Evolutionary conservation across 2,329 filamentous ascomycete genomes (phyloP).

Genomic region (Monosporascus sp.): DNA sequence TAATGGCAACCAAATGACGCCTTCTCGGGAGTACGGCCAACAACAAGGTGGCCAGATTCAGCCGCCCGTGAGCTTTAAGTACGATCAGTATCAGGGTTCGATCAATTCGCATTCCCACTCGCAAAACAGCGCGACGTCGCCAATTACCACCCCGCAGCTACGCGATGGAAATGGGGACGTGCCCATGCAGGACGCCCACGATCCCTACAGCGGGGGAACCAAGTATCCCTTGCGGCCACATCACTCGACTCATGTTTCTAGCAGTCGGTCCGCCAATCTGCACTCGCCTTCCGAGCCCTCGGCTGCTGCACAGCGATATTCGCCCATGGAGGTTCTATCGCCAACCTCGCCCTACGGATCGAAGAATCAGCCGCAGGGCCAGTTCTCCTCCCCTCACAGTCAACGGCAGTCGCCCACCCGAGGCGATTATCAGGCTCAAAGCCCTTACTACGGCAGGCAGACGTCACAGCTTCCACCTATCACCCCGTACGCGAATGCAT

Average conservation of each 20-base stretch:
- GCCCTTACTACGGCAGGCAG: constrained; percentile 52
- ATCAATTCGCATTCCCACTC: constrained; percentile 28
- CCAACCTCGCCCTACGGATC: constrained; percentile 71
- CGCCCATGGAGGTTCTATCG: constrained; percentile 87
- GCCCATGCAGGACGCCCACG: constrained; percentile 79
- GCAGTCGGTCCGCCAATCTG: constrained; percentile 51
- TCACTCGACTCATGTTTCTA: constrained; percentile 67
- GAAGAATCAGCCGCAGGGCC: constrained; percentile 50
- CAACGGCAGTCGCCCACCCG: constrained; percentile 76
- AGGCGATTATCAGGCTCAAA: constrained; percentile 53
- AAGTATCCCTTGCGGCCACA: constrained; percentile 80
- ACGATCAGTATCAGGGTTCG: constrained; percentile 59
- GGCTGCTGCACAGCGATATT: constrained; percentile 84
- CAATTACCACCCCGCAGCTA: constrained; percentile 45
- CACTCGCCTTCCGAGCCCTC: constrained; percentile 74
- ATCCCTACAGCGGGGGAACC: constrained; percentile 70
- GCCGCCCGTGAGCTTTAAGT: constrained; percentile 57
- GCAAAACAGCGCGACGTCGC: constrained; percentile 33
- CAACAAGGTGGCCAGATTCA: constrained; percentile 29
- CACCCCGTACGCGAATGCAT: constrained; percentile 59
- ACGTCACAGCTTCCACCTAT: constrained; percentile 70
- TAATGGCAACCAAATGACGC: constrained; percentile 29
- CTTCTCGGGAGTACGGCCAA: constrained; percentile 26
- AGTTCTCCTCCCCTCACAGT: constrained; percentile 48
- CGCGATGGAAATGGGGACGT: constrained; percentile 73